A percentile compares a stretch with the other conserved stretches of the same genome.
Conservation (phyloP, 768 basidiomycete genomes). For the Termitomyces sp. region DNA sequence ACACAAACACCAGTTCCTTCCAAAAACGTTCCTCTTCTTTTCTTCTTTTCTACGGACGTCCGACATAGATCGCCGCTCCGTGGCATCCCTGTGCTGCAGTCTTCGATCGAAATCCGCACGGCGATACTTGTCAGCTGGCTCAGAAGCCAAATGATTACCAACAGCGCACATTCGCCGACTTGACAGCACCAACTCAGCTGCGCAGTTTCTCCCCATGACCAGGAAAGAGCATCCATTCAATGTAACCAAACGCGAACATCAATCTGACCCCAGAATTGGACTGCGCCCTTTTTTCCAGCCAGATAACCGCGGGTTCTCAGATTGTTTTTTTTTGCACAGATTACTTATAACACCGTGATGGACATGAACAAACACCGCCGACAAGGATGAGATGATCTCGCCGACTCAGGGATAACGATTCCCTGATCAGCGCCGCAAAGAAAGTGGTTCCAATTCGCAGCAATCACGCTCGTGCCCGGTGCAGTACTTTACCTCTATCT, state of each 20-base stretch:
- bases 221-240: too few species aligned
- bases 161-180: not conserved
- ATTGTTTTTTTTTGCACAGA: not conserved
- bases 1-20: not conserved
- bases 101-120: not conserved
- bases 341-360: too few species aligned
- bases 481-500: not conserved
- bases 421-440: not conserved
- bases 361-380: not conserved
- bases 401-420: not conserved
- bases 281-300: not conserved
- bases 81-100: not conserved
- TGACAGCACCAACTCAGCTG: not conserved
- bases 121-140: not conserved
- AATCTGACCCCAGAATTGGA: not conserved
- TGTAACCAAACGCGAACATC: not conserved
- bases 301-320: not conserved
- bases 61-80: not conserved
- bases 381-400: not conserved
- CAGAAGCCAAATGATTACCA: not conserved
- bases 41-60: not conserved
- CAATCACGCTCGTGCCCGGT: not conserved
- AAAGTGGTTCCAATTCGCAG: not conserved
- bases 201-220: not conserved
- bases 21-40: not conserved